Evolutionary conservation across 805 yeast genomes (phyloP).

Genomic region (Sugiyamaella qingdaonensis): DNA sequence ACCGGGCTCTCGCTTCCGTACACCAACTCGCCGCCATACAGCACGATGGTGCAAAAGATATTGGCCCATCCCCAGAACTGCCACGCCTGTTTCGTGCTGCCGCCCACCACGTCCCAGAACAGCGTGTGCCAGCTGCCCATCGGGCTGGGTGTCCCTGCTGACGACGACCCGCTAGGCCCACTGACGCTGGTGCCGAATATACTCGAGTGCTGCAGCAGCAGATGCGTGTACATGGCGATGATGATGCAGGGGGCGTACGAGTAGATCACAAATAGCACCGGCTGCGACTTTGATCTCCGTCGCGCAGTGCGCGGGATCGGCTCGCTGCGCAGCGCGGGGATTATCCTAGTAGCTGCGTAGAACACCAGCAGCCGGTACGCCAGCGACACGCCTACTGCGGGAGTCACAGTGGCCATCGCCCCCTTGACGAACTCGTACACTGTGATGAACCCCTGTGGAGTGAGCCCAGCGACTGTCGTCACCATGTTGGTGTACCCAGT

Average conservation of each 20-base stretch:
- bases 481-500: slow-evolving; percentile 36
- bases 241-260: slow-evolving; percentile 91
- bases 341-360: slow-evolving; percentile 85
- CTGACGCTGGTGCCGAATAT: slow-evolving; percentile 10
- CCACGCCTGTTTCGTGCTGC: slow-evolving; percentile 53
- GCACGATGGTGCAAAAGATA: slow-evolving; percentile 70
- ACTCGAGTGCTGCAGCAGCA: slow-evolving; percentile 75
- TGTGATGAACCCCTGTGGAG: slow-evolving; percentile 39
- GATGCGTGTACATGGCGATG: slow-evolving; percentile 91
- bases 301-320: slow-evolving; percentile 1
- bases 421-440: slow-evolving; percentile 43
- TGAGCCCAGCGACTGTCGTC: slow-evolving; percentile 34
- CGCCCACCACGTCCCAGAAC: slow-evolving; percentile 33
- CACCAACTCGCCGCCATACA: slow-evolving; percentile 74
- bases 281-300: slow-evolving; percentile 18
- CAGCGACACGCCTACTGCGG: slow-evolving; percentile 75
- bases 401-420: slow-evolving; percentile 61
- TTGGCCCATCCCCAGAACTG: slow-evolving; percentile 98
- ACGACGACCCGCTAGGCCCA: slow-evolving; percentile 2
- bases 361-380: slow-evolving; percentile 84
- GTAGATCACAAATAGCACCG: slow-evolving; percentile 48
- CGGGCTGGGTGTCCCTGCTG: slow-evolving; percentile 25
- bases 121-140: neutral
- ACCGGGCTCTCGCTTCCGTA: slow-evolving; percentile 23
- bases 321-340: slow-evolving; percentile 48